Evolutionary conservation across 805 yeast species (phyloP).

Genomic region (Myxozyma neglecta): DNA sequence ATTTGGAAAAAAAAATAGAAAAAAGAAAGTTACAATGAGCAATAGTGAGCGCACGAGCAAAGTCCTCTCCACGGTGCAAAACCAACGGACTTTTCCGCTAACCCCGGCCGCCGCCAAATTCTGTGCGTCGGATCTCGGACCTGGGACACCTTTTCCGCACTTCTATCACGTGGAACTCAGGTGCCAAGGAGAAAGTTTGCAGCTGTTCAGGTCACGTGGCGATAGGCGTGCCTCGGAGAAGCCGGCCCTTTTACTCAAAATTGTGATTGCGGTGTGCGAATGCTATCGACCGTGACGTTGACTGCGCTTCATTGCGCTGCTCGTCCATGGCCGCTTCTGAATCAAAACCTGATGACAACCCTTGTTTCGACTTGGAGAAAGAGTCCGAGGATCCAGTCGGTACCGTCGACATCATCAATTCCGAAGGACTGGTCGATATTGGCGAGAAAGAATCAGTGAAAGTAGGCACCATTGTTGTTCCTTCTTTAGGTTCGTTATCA

Average conservation of each 20-base stretch:
- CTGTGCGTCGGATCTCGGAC: background rate
- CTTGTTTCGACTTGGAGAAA: background rate
- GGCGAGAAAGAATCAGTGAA: too few species aligned
- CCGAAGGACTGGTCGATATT: background rate
- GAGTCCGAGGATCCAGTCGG: background rate
- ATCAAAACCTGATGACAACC: background rate
- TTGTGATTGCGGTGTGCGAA: too few species aligned
- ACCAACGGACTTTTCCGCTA: background rate
- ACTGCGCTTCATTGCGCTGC: background rate
- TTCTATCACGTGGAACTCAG: background rate
- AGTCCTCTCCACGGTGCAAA: too few species aligned
- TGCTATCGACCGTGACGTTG: background rate
- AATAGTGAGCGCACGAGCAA: too few species aligned
- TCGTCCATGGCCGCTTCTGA: background rate
- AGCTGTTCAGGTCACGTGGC: too few species aligned
- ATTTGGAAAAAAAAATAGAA: too few species aligned
- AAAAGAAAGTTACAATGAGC: too few species aligned
- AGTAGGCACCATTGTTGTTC: too few species aligned
- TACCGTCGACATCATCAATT: background rate
- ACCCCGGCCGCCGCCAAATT: background rate
- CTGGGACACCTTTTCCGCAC: background rate
- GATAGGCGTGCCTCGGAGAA: too few species aligned
- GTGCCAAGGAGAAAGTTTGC: too few species aligned
- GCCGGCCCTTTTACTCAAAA: background rate
- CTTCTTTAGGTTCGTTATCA: background rate